Evolutionary conservation across 202 grass and related monocot genomes (phyloP).

Genomic region (Thinopyrum obtusiflorum): DNA sequence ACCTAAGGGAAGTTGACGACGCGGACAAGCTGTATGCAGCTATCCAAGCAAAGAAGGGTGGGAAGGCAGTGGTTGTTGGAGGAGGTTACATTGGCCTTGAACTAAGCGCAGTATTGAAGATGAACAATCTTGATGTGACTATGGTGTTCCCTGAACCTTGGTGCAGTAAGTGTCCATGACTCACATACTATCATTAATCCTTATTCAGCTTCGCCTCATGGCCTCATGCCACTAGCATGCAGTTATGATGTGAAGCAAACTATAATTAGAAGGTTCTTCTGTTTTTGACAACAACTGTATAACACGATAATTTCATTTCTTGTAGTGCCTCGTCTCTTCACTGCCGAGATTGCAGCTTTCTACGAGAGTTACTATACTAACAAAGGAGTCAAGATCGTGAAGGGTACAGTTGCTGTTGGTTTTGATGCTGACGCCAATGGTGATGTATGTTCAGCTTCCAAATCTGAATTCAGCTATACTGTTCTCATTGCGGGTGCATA

Average conservation of each 20-base stretch:
- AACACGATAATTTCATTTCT: conserved; percentile 6
- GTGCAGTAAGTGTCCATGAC: conserved; percentile 79
- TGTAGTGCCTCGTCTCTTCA: conserved; percentile 97
- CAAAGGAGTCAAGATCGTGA: conserved; percentile 90
- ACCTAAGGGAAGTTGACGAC: conserved; percentile 85
- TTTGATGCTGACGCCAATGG: conserved; percentile 81
- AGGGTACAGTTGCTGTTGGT: conserved; percentile 84
- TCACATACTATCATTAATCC: neutral
- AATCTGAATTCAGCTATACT: neutral
- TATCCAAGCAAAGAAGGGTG: conserved; percentile 93
- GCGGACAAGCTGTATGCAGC: conserved; percentile 81
- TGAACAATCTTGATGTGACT: conserved; percentile 92
- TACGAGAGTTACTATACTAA: conserved; percentile 95
- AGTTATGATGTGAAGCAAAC: conserved; percentile 1
- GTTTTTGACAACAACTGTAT: neutral
- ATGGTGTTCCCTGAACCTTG: conserved; percentile 99
- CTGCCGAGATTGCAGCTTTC: conserved; percentile 80
- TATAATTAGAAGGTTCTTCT: neutral
- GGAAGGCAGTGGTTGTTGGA: conserved; percentile 91
- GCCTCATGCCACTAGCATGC: neutral
- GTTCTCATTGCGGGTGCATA: neutral
- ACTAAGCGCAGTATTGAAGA: conserved; percentile 67
- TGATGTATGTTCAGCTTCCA: conserved; percentile 54
- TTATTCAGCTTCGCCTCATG: neutral
- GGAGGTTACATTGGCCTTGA: conserved; percentile 98